Conservation (phyloP, 2,329 filamentous ascomycete genomes). For the Talaromyces sp. region DNA sequence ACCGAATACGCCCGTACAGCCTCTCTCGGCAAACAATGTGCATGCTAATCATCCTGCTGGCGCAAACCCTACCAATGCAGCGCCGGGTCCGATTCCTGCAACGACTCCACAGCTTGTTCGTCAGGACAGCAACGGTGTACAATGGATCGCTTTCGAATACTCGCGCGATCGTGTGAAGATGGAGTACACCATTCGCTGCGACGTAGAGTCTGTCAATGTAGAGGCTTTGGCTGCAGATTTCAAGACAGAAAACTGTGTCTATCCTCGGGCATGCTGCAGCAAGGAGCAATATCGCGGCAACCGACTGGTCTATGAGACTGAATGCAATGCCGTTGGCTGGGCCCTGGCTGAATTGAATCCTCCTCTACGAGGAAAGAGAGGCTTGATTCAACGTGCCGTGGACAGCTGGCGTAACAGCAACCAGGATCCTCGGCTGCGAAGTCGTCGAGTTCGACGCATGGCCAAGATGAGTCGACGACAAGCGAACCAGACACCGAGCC, state of each 20-base stretch:
- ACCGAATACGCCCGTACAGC: constrained; percentile 7
- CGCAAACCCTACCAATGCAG: constrained; percentile 75
- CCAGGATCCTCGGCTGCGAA: constrained; percentile 86
- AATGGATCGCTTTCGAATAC: constrained; percentile 99
- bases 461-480: constrained; percentile 87
- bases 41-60: constrained; percentile 47
- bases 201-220: constrained; percentile 93
- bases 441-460: constrained; percentile 87
- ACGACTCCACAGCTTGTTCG: constrained; percentile 91
- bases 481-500: constrained; percentile 54
- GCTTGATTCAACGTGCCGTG: constrained; percentile 91
- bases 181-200: constrained; percentile 98
- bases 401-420: constrained; percentile 99
- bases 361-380: constrained; percentile 84
- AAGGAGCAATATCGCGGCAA: constrained; percentile 98
- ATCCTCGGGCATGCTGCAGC: constrained; percentile 86
- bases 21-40: constrained; percentile 25
- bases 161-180: constrained; percentile 96
- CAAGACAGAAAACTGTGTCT: constrained; percentile 98
- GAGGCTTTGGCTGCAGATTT: constrained; percentile 82
- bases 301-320: constrained; percentile 90
- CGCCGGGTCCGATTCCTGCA: constrained; percentile 91
- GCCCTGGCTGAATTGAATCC: constrained; percentile 90
- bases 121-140: constrained; percentile 93
- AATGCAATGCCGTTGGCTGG: constrained; percentile 99